A percentile compares a stretch with the other conserved stretches of the same genome.
phyloP scores from a whole-genome alignment of 306 rosid species.

The Pyrus betulifolia region DNA sequence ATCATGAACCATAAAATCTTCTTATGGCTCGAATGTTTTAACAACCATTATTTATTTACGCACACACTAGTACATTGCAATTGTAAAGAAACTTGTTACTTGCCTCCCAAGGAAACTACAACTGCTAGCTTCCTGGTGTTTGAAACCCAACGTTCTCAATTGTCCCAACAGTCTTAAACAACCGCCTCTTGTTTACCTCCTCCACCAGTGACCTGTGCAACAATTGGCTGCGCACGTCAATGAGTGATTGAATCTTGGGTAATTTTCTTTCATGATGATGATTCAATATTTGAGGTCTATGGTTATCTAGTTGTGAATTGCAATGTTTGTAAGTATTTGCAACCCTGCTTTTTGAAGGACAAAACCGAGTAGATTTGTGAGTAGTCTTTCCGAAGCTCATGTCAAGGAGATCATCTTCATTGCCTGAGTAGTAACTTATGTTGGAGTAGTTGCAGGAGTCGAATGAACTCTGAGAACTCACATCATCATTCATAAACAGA shows the following conservation, averaged over 20 bases:
- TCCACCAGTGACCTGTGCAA: constrained; percentile 50
- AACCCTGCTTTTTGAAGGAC: constrained; percentile 37
- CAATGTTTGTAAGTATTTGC: constrained; percentile 6
- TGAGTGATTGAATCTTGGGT: constrained; percentile 29
- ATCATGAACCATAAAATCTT: not conserved
- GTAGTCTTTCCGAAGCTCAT: constrained; percentile 17
- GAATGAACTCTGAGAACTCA: constrained; percentile 47
- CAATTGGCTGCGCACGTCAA: constrained; percentile 45
- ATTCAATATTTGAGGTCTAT: constrained; percentile 8
- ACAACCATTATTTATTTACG: not conserved
- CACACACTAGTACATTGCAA: not conserved
- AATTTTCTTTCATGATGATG: constrained; percentile 15
- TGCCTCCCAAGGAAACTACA: not conserved
- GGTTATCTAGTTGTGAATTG: not conserved
- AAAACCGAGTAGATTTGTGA: constrained; percentile 54
- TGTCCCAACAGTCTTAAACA: constrained; percentile 56
- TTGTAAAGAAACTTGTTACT: not conserved
- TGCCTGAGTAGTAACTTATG: constrained; percentile 33
- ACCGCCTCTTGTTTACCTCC: constrained; percentile 48
- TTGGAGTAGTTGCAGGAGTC: constrained; percentile 50
- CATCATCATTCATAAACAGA: constrained; percentile 36
- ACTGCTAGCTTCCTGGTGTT: constrained; percentile 11
- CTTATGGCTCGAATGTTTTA: not conserved
- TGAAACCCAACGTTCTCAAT: constrained; percentile 65
- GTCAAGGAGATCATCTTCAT: constrained; percentile 37